phyloP scores from a whole-genome alignment of 257 asterid species.

The Nicotiana sylvestris region DNA sequence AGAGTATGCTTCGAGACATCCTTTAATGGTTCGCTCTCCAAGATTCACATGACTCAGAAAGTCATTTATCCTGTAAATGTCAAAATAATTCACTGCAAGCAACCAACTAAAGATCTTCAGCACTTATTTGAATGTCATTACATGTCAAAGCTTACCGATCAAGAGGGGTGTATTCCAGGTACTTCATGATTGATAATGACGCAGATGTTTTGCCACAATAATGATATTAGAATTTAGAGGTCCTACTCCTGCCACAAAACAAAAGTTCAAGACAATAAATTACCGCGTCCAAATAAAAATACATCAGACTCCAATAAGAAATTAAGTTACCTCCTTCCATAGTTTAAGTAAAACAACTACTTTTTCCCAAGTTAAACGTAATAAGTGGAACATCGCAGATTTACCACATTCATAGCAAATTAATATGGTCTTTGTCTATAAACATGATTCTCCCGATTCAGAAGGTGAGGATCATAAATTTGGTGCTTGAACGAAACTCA shows the following conservation, averaged over 20 bases:
- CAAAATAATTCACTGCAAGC: not conserved
- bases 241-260: constrained; percentile 1
- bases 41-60: constrained; percentile 78
- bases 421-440: not conserved
- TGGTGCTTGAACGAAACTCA: not conserved
- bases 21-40: constrained; percentile 85
- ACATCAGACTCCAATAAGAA: constrained; percentile 2
- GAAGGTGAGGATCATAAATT: not conserved
- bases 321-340: not conserved
- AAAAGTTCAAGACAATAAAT: not conserved
- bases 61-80: constrained; percentile 56
- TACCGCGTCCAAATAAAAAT: not conserved
- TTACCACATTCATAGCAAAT: not conserved
- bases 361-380: not conserved
- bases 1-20: constrained; percentile 90
- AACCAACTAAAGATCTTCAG: not conserved
- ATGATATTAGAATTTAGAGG: not conserved
- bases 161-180: constrained; percentile 80
- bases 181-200: constrained; percentile 56
- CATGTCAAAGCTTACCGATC: constrained; percentile 45
- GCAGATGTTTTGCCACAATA: constrained; percentile 9
- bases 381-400: not conserved
- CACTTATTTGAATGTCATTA: not conserved
- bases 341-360: not conserved
- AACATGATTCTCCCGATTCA: not conserved